Evolutionary conservation across 805 yeast species (phyloP).

Genomic region (Saturnispora gosingensis): DNA sequence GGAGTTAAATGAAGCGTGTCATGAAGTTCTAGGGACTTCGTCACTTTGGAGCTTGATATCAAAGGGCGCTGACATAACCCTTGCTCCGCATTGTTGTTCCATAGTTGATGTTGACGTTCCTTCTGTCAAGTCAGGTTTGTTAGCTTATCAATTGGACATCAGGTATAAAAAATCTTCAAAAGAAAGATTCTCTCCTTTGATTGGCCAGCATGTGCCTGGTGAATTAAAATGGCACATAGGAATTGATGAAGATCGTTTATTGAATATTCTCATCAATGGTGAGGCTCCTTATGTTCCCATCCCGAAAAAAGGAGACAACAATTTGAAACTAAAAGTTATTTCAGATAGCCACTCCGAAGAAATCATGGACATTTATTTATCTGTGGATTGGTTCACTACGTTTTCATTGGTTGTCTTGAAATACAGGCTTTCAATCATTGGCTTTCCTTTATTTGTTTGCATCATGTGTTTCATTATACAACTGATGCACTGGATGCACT

Average conservation of each 20-base stretch:
- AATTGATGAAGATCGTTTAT: conserved; percentile 31
- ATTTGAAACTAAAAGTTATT: conserved; percentile 36
- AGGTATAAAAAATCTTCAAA: conserved; percentile 20
- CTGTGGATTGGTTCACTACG: conserved; percentile 49
- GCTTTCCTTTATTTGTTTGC: conserved; percentile 58
- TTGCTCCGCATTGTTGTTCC: conserved; percentile 37
- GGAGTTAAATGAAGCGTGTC: conserved; percentile 20
- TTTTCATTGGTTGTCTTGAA: conserved; percentile 63
- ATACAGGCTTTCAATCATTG: conserved; percentile 65
- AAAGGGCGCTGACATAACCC: conserved; percentile 29
- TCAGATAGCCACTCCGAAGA: conserved; percentile 29
- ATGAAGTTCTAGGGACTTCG: conserved; percentile 23
- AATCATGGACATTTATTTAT: conserved; percentile 32
- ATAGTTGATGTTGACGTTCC: conserved; percentile 41
- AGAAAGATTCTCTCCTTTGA: conserved; percentile 46
- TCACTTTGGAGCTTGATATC: conserved; percentile 32
- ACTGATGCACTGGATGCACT: conserved; percentile 32
- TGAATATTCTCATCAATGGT: conserved; percentile 44
- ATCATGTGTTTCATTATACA: conserved; percentile 48
- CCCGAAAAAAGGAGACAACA: conserved; percentile 16
- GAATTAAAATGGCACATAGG: conserved; percentile 78
- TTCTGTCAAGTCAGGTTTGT: conserved; percentile 51
- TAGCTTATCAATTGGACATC: conserved; percentile 38
- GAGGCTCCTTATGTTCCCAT: conserved; percentile 46
- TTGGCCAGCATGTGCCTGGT: conserved; percentile 56